Conservation (phyloP, 768 basidiomycete species). For the Gloeostereum incarnatum region DNA sequence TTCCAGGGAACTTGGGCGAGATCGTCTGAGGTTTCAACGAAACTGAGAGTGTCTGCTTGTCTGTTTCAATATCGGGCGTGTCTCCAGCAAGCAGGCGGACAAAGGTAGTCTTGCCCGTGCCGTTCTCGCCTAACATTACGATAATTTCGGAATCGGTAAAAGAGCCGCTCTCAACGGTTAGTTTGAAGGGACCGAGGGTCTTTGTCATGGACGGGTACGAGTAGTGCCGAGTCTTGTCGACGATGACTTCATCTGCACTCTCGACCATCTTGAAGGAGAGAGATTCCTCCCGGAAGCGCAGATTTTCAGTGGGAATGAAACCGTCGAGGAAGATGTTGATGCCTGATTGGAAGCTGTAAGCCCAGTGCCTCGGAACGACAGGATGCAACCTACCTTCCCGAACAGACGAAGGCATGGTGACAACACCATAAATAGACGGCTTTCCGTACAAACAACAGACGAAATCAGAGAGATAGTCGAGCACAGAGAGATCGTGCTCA, state of each 20-base stretch:
- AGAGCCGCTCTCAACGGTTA: constrained; percentile 80
- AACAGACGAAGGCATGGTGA: constrained; percentile 97
- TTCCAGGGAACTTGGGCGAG: constrained; percentile 94
- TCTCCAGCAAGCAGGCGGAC: constrained; percentile 94
- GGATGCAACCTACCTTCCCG: constrained; percentile 66
- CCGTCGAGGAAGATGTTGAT: constrained; percentile 99
- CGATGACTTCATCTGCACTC: constrained; percentile 82
- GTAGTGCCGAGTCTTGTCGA: constrained; percentile 85
- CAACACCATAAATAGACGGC: constrained; percentile 95
- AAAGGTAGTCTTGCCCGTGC: constrained; percentile 98
- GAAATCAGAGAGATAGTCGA: constrained; percentile 98
- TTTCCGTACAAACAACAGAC: constrained; percentile 98
- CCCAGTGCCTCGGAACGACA: constrained; percentile 3
- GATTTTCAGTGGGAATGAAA: constrained; percentile 96
- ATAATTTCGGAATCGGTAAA: constrained; percentile 99
- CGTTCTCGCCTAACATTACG: constrained; percentile 98
- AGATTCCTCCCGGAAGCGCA: constrained; percentile 95
- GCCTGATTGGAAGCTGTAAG: constrained; percentile 32
- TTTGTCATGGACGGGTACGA: constrained; percentile 95
- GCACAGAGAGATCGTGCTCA: constrained; percentile 96
- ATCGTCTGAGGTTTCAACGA: constrained; percentile 98
- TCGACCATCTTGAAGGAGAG: constrained; percentile 97
- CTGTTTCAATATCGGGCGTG: constrained; percentile 75
- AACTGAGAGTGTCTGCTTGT: constrained; percentile 76
- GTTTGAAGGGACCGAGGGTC: constrained; percentile 91